Base-by-base conservation (phyloP, 768 basidiomycete genomes). In the Kwoniella dendrophila region DNA sequence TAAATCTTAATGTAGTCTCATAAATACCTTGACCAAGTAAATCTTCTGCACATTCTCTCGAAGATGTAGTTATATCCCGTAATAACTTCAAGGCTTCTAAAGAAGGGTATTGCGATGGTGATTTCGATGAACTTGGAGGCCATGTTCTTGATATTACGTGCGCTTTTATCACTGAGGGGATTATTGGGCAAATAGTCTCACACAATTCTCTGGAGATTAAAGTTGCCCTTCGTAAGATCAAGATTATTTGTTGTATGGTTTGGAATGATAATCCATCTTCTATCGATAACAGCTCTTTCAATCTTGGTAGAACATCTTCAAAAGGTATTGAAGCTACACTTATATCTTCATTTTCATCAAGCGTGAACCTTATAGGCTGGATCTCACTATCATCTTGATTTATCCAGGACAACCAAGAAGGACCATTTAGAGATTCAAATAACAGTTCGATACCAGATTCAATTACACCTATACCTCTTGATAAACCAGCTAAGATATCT, bases 1-100 rank as follows among this genome's bases (percentile, higher is more conserved):
- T 73, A 71, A 90, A 95, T 24, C 89, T 86, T 44, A 95, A 81
- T 1, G 90, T 83, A 0, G 86, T 81, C 67, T 90, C 88, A 1
- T 86, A 83, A 18, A 83, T 43, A 0, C 63, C 67, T 34, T 55
- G 79, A 14, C 84, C 84, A 33, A 83, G 72, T 6, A 92, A 78
- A 5, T 81, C 80, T 10, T 77, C 77, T 0, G 92, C 92, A 60
- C 85, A 88, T 0, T 80, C 68, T n/a, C 92, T 85, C 0, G 90
- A 90, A 1, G 89, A 84, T 2, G 78, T 76, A 0, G 85, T 85
- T 30, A 66, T 41, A 40, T 68, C 68, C n/a, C 43, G 34, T 44
- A 76, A 36, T 27, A 75, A 62, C 12, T 26, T 47, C 7, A 70
- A 12, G 3, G 58, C 67, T 40, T 71, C 68, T 34, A 59, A 36